phyloP scores from a whole-genome alignment of 164 flowering plant species.

The Magnolia sinica region DNA sequence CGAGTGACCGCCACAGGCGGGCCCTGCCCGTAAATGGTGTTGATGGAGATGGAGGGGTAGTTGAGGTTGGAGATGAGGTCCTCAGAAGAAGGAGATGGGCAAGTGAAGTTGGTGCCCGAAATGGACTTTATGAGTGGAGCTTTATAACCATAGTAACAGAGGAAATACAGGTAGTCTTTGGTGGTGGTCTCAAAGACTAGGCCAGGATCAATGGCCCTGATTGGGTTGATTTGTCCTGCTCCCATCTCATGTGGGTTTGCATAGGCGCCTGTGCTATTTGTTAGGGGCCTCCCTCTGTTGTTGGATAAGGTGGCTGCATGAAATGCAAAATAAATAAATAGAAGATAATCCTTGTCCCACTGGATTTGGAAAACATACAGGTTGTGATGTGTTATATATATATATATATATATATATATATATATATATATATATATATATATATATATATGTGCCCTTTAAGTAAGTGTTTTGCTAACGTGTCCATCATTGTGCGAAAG shows the following conservation, averaged over 20 bases:
- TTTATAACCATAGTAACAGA: constrained; percentile 60
- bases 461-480: too few species aligned
- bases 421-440: too few species aligned
- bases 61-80: constrained; percentile 59
- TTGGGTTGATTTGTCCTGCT: constrained; percentile 67
- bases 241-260: constrained; percentile 74
- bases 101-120: constrained; percentile 44
- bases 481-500: too few species aligned
- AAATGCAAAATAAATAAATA: neutral
- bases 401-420: too few species aligned
- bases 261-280: constrained; percentile 36
- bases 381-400: too few species aligned
- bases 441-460: too few species aligned
- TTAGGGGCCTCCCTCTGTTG: constrained; percentile 48
- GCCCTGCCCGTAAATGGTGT: constrained; percentile 25
- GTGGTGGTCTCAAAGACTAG: constrained; percentile 60
- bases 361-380: too few species aligned
- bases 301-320: constrained; percentile 51
- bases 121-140: constrained; percentile 43
- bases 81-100: constrained; percentile 44
- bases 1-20: constrained; percentile 30
- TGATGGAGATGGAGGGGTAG: constrained; percentile 77
- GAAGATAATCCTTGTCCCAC: too few species aligned
- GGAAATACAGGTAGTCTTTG: constrained; percentile 54
- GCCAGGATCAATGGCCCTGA: constrained; percentile 69